Evolutionary conservation across 2,329 filamentous ascomycete genomes (phyloP).

Genomic region (Lachnum nothofagi): DNA sequence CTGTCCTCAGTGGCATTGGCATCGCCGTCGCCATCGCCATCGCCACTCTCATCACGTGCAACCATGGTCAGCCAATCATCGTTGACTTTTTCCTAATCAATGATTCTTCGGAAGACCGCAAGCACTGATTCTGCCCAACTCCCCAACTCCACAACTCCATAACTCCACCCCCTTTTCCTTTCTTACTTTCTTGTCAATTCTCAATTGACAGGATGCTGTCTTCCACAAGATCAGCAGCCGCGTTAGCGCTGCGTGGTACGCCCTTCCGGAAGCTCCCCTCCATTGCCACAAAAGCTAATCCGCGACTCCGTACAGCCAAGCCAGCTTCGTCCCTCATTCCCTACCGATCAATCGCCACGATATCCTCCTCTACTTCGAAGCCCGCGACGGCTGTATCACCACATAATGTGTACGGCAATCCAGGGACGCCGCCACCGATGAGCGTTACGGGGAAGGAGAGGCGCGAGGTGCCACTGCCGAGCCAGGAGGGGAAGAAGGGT

Average conservation of each 20-base stretch:
- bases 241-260: conserved; percentile 41
- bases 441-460: conserved; percentile 46
- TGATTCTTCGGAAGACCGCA: no score
- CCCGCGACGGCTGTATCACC: conserved; percentile 55
- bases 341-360: conserved; percentile 57
- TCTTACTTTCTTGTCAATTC: conserved; percentile 20
- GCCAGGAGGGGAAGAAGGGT: conserved; percentile 74
- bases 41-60: no score
- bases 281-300: conserved; percentile 25
- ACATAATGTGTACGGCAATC: conserved; percentile 49
- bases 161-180: conserved; percentile 15
- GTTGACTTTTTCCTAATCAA: no score
- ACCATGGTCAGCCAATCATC: no score
- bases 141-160: conserved; percentile 18
- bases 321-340: conserved; percentile 59
- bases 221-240: conserved; percentile 38
- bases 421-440: conserved; percentile 47
- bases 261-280: not conserved
- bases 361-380: conserved; percentile 62
- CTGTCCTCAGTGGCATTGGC: no score
- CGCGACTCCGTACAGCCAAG: conserved; percentile 48
- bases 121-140: no score
- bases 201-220: conserved; percentile 36
- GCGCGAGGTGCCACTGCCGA: conserved; percentile 70
- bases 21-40: no score